Evolutionary conservation across 768 basidiomycete species (phyloP), one percentile per base, ranked within the genome.

Genomic region (Asterophora lycoperdoides): DNA sequence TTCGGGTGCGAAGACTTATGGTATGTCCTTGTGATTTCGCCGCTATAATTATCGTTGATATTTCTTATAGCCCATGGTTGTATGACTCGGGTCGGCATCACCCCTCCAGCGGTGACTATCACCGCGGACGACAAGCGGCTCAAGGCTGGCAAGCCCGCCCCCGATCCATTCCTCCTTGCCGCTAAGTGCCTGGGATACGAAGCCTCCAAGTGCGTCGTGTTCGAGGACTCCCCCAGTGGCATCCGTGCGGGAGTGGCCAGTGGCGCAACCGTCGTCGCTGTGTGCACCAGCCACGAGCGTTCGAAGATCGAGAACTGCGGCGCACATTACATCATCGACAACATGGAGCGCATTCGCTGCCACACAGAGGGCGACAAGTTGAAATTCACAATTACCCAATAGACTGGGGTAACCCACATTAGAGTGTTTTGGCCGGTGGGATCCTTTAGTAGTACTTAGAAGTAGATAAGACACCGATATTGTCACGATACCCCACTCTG

Each of bases 191-290:
- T 82, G 42, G 79, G 80, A 6, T 81, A 73, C 59, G 64, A 72
- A 5, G 73, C 78, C 40, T 71, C 72, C 41, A 74, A 76, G n/a
- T 85, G 83, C 53, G 76, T 91, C 56, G 88, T 90, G 23, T 81
- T 91, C 43, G 87, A 89, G 60, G 88, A 91, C 59, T 88, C 88
- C 5, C 89, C 88, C 0, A 84, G 83, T 14, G 89, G 88, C 17
- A 82, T 91, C 60, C 70, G 72, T 23, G 79, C 85, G 0, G 88
- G 87, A 9, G 76, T 85, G 28, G 86, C 86, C 0, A 79, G 82
- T 28, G 88, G 88, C 28, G 81, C 84, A 10, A 83, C 74, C 9
- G 86, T 87, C 18, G 73, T 90, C 34, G 88, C 87, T 4, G 75
- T 89, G 8, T 87, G 85, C 69, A 90, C 88, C 8, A 80, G 77